These are phyloP conservation scores for Aspergillus pseudotamarii DNA, from an alignment of 2,329 filamentous ascomycete genomes.

Conservation along the genomic window DNA sequence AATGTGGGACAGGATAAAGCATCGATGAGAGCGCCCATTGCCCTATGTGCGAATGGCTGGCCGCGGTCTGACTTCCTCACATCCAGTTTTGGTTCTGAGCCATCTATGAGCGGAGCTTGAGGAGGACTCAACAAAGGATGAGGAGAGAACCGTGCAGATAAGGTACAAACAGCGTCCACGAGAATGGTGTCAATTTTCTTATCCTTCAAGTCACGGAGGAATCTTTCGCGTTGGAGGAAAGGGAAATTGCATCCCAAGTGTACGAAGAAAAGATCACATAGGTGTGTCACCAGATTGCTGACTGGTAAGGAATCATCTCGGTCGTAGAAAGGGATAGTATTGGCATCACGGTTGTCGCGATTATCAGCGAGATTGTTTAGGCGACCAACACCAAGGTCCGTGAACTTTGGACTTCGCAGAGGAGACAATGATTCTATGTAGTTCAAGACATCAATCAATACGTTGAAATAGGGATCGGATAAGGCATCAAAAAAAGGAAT, in stretches of 20 bases:
- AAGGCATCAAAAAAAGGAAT: background rate
- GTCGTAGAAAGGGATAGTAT: conserved; percentile 72
- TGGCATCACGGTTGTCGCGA: conserved; percentile 37
- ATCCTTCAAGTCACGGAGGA: conserved; percentile 74
- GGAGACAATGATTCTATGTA: conserved; percentile 39
- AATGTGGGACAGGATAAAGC: conserved; percentile 81
- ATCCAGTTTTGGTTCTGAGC: conserved; percentile 33
- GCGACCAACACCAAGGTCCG: conserved; percentile 23
- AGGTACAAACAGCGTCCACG: conserved; percentile 81
- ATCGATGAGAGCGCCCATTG: conserved; percentile 80
- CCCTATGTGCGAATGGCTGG: conserved; percentile 76
- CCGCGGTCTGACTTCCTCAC: conserved; percentile 67
- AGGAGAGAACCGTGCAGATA: conserved; percentile 77
- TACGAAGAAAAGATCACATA: conserved; percentile 79
- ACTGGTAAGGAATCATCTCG: conserved; percentile 70
- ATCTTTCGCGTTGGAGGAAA: conserved; percentile 73
- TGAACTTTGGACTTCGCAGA: conserved; percentile 35
- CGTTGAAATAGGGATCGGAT: background rate
- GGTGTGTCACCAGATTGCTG: conserved; percentile 72
- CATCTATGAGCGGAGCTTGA: conserved; percentile 56
- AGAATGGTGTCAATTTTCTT: conserved; percentile 82
- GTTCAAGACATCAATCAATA: background rate
- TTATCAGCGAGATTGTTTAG: conserved; percentile 25
- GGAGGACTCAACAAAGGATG: conserved; percentile 55
- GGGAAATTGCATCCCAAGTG: conserved; percentile 86